These are phyloP conservation scores for Ceratocystiopsis minuta DNA, from an alignment of 2,329 filamentous ascomycete genomes.

Conservation along the genomic window DNA sequence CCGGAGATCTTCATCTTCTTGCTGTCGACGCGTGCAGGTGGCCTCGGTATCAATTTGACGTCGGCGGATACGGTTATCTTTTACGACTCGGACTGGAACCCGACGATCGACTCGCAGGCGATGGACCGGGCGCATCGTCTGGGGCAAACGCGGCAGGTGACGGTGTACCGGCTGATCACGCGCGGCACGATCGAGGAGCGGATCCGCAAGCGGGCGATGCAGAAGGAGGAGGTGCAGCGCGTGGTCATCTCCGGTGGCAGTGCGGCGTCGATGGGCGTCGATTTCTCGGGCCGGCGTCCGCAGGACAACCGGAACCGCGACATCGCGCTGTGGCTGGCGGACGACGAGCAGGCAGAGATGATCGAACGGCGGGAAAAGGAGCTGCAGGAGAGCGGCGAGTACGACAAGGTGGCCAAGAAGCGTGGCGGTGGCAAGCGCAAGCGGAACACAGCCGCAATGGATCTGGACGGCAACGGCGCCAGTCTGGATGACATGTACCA, in stretches of 20 bases:
- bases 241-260: constrained; percentile 80
- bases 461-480: constrained; percentile 24
- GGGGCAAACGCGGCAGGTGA: constrained; percentile 88
- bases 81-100: constrained; percentile 99
- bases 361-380: constrained; percentile 89
- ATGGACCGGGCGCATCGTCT: constrained; percentile 98
- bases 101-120: constrained; percentile 93
- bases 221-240: constrained; percentile 97
- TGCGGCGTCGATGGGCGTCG: constrained; percentile 42
- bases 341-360: constrained; percentile 87
- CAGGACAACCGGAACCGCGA: constrained; percentile 91
- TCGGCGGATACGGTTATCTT: constrained; percentile 97
- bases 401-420: constrained; percentile 43
- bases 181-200: constrained; percentile 94
- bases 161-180: constrained; percentile 93
- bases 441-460: constrained; percentile 16
- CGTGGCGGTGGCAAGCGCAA: constrained; percentile 38
- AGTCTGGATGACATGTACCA: constrained; percentile 97
- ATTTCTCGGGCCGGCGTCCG: constrained; percentile 82
- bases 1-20: constrained; percentile 96
- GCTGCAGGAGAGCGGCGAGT: constrained; percentile 53
- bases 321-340: constrained; percentile 96
- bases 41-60: constrained; percentile 93
- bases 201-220: constrained; percentile 86
- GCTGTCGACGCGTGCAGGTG: constrained; percentile 86